These are phyloP conservation scores for Xylaria sp. DNA, from an alignment of 2,329 filamentous ascomycete species.

Conservation along the genomic window DNA sequence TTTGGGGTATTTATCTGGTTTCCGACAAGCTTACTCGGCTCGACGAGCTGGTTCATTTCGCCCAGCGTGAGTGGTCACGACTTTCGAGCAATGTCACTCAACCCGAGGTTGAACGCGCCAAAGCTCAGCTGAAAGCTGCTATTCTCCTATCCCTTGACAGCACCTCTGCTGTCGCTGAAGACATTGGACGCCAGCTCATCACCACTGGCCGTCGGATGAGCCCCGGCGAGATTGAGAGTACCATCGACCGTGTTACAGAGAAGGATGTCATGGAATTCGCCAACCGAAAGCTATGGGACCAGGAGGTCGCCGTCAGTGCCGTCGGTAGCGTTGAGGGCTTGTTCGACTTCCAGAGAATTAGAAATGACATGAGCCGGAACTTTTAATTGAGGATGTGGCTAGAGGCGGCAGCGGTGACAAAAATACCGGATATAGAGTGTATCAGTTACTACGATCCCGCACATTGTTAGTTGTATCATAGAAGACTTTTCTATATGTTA, in stretches of 20 bases:
- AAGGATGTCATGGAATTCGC: conserved; percentile 98
- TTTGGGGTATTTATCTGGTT: conserved; percentile 99
- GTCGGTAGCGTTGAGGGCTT: conserved; percentile 92
- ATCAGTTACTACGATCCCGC: conserved; percentile 59
- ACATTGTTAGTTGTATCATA: conserved; percentile 64
- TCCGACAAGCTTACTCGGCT: conserved; percentile 87
- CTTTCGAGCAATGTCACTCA: conserved; percentile 88
- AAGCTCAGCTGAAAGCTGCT: conserved; percentile 98
- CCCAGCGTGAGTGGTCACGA: conserved; percentile 97
- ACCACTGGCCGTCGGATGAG: conserved; percentile 93
- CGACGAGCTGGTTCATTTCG: conserved; percentile 97
- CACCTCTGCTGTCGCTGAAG: conserved; percentile 96
- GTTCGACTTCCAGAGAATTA: conserved; percentile 80
- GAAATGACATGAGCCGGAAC: conserved; percentile 90
- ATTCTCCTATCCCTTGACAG: conserved; percentile 97
- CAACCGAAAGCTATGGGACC: conserved; percentile 95
- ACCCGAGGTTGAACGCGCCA: conserved; percentile 96
- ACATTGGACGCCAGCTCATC: conserved; percentile 98
- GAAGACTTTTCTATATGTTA: conserved; percentile 53
- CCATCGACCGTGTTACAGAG: conserved; percentile 87
- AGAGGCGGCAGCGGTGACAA: conserved; percentile 51
- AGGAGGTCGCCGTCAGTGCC: conserved; percentile 92
- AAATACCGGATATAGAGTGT: conserved; percentile 64
- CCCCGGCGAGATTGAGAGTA: conserved; percentile 93
- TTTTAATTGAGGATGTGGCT: conserved; percentile 54